Conservation (phyloP, 305 asterid genomes). For the Fraxinus greggii region DNA sequence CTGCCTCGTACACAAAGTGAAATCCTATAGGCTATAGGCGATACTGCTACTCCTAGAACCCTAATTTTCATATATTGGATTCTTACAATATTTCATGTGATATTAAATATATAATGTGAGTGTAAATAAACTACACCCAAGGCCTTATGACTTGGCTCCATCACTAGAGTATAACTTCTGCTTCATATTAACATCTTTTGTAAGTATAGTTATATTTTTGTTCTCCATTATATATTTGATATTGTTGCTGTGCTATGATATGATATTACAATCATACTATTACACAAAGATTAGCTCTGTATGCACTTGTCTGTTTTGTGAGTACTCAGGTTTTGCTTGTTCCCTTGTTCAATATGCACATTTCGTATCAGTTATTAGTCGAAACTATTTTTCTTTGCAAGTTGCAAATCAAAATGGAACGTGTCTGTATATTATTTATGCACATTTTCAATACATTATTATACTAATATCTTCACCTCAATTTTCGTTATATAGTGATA, state of each 20-base stretch:
- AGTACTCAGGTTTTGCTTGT: background rate
- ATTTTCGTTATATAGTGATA: background rate
- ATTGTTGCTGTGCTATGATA: background rate
- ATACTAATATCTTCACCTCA: background rate
- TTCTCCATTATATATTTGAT: background rate
- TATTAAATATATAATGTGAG: background rate
- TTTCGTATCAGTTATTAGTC: background rate
- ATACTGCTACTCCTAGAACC: background rate
- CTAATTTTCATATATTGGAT: background rate
- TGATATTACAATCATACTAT: background rate
- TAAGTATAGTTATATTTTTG: background rate
- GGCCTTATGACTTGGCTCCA: background rate
- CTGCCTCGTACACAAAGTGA: background rate
- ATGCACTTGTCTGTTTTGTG: background rate
- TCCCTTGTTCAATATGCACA: background rate
- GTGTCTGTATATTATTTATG: background rate
- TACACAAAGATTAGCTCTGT: background rate
- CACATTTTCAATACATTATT: background rate
- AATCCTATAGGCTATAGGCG: background rate
- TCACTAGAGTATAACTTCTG: background rate
- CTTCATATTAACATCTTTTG: background rate
- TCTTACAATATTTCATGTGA: background rate
- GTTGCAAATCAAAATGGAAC: background rate
- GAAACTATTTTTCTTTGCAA: background rate
- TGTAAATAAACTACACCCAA: background rate